phyloP scores from a whole-genome alignment of 495 filamentous ascomycete species.

The Penicillium fimorum region DNA sequence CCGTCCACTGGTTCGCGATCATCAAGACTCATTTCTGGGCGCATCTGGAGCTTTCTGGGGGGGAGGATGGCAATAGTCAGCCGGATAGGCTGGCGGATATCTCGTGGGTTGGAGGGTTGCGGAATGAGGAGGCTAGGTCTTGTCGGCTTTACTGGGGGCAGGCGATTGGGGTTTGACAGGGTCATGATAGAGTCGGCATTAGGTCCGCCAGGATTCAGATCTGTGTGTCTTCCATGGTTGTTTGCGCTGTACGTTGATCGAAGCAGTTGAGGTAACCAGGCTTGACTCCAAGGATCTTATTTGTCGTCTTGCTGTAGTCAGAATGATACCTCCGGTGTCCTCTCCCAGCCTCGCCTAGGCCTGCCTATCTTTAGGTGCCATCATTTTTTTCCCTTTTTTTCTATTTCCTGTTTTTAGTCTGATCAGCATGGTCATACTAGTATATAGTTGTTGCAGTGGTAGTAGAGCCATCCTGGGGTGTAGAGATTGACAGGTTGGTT shows the following conservation, averaged over 20 bases:
- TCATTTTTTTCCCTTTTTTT: neutral
- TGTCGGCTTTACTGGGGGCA: neutral
- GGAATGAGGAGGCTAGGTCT: neutral
- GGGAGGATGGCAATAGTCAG: neutral
- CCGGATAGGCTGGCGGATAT: neutral
- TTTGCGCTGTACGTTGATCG: too few relatives aligned
- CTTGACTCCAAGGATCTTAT: too few relatives aligned
- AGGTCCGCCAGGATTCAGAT: neutral
- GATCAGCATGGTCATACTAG: too few relatives aligned
- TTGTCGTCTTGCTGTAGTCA: neutral
- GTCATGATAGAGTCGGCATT: neutral
- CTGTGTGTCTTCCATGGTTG: too few relatives aligned
- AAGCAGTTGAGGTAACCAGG: too few relatives aligned
- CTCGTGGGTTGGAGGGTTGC: neutral
- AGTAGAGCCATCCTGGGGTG: too few relatives aligned
- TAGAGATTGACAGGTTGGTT: too few relatives aligned
- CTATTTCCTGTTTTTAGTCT: neutral
- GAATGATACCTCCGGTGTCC: neutral
- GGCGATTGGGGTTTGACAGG: neutral
- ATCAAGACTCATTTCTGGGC: neutral
- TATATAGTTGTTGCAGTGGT: too few relatives aligned
- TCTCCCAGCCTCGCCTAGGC: neutral
- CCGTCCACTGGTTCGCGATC: neutral
- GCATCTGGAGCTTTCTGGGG: neutral
- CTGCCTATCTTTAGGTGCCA: neutral